These are phyloP conservation scores for Solanum tarijense DNA, from an alignment of 257 asterid species.

Conservation along the genomic window DNA sequence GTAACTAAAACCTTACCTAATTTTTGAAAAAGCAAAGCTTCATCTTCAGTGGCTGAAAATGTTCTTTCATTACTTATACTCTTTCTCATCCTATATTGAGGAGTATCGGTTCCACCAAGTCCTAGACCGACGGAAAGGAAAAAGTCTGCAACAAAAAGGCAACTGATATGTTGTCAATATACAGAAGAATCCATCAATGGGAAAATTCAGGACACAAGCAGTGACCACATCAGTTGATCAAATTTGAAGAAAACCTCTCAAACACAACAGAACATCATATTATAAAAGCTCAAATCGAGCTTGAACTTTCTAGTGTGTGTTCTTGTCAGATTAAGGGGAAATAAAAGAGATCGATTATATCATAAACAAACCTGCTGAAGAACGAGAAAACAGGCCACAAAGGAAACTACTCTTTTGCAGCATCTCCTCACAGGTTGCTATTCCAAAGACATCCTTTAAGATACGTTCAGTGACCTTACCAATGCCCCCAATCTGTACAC, in stretches of 20 bases:
- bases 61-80: too few relatives aligned
- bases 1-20: too few relatives aligned
- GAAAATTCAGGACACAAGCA: neutral
- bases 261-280: neutral
- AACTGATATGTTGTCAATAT: neutral
- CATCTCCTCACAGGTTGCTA: conserved; percentile 76
- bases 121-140: neutral
- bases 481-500: conserved; percentile 84
- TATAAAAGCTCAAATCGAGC: neutral
- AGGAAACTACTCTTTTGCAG: conserved; percentile 67
- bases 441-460: conserved; percentile 65
- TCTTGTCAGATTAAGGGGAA: neutral
- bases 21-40: too few relatives aligned
- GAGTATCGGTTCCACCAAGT: too few relatives aligned
- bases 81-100: too few relatives aligned
- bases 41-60: too few relatives aligned
- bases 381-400: conserved; percentile 70
- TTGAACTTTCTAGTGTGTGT: neutral
- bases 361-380: conserved; percentile 71
- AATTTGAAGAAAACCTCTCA: neutral
- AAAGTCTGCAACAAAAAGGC: conserved; percentile 52
- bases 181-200: neutral
- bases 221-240: neutral
- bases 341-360: conserved; percentile 3
- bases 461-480: conserved; percentile 91